Conservation (phyloP, 2,329 filamentous ascomycete species). For the Monosporascus sp. region DNA sequence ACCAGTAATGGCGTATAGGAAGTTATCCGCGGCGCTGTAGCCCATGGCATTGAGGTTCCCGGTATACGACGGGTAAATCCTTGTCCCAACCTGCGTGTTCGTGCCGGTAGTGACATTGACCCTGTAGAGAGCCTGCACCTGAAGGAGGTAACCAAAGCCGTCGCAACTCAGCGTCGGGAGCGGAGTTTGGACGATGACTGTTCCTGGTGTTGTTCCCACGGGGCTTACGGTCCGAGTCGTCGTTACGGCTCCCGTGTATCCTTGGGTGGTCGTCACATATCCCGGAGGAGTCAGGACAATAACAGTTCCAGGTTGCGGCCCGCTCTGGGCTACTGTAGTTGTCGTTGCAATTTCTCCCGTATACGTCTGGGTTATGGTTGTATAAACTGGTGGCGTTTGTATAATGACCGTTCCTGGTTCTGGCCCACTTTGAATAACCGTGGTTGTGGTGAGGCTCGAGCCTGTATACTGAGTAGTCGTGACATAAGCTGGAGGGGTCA, state of each 20-base stretch:
- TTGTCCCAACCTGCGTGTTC: neutral
- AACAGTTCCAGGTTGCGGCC: neutral
- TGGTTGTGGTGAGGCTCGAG: neutral
- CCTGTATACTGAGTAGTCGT: neutral
- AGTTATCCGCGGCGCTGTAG: constrained; percentile 18
- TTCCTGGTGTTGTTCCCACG: constrained; percentile 1
- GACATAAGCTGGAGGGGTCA: neutral
- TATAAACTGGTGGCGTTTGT: neutral
- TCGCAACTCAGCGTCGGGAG: constrained; percentile 5
- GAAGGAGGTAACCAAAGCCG: constrained; percentile 12
- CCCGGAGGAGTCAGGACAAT: neutral
- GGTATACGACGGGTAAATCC: constrained; percentile 3
- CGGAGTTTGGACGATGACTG: constrained; percentile 4
- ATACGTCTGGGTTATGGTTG: neutral
- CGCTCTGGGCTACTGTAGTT: neutral
- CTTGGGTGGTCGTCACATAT: neutral
- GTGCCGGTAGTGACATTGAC: constrained; percentile 10
- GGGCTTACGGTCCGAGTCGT: constrained; percentile 5
- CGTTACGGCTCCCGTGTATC: neutral
- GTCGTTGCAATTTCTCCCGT: neutral
- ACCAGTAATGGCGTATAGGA: constrained; percentile 12
- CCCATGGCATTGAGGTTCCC: constrained; percentile 17
- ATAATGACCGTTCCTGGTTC: constrained; percentile 1
- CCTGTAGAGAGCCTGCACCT: constrained; percentile 6
- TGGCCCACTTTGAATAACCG: neutral